Evolutionary conservation across 202 grass and related monocot species (phyloP).

Genomic region (Setaria italica): DNA sequence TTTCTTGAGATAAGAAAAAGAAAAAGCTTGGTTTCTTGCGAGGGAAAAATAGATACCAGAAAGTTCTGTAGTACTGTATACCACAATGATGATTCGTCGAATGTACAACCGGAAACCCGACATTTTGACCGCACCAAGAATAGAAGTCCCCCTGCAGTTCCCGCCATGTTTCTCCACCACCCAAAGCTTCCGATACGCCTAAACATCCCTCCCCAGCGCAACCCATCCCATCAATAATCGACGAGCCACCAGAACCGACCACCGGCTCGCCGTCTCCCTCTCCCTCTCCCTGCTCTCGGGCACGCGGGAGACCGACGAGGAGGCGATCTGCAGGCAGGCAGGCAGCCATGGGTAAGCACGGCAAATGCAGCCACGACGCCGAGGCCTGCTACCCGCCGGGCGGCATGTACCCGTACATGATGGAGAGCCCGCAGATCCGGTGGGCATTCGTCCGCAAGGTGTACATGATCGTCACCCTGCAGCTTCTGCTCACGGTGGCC

Average conservation of each 20-base stretch:
- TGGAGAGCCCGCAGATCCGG: constrained; percentile 70
- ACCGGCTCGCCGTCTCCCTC: background rate
- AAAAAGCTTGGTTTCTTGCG: background rate
- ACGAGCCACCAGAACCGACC: background rate
- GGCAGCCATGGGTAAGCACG: constrained; percentile 62
- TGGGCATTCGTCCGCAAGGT: constrained; percentile 98
- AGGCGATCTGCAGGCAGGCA: background rate
- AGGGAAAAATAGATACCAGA: background rate
- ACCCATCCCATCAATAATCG: background rate
- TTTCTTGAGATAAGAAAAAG: background rate
- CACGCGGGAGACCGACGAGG: background rate
- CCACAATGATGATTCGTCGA: background rate
- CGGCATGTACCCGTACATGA: constrained; percentile 66
- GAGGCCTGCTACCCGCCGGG: constrained; percentile 53
- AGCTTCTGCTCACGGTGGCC: constrained; percentile 65
- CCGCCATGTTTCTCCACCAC: constrained; percentile 40
- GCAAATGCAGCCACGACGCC: constrained; percentile 49
- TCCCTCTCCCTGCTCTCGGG: background rate
- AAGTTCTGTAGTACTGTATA: too few species aligned
- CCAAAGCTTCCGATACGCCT: background rate
- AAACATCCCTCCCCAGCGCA: background rate
- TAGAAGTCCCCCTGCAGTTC: constrained; percentile 20
- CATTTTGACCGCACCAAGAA: constrained; percentile 35
- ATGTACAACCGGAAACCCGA: background rate
- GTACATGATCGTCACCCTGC: constrained; percentile 67